phyloP scores from a whole-genome alignment of 371 early-diverging fungal genomes.

The Coelomomyces lativittatus region DNA sequence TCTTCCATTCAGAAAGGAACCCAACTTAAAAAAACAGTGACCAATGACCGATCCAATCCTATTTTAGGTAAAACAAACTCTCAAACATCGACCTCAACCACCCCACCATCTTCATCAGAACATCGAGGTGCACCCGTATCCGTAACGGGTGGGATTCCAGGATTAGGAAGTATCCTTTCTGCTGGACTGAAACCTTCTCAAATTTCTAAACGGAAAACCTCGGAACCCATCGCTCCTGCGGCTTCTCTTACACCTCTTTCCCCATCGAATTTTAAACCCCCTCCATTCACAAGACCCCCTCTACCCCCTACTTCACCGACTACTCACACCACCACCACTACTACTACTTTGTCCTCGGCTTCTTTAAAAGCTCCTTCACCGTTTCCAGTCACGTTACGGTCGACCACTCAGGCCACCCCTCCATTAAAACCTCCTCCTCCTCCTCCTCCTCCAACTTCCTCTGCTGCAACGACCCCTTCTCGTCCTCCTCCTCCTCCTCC shows the following conservation, averaged over 20 bases:
- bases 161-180: too few species aligned
- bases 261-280: too few species aligned
- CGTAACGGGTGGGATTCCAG: not conserved
- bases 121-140: not conserved
- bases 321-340: not conserved
- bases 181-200: too few species aligned
- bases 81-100: not conserved
- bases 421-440: not conserved
- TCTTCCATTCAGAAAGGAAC: conserved; percentile 22
- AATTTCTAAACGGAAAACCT: too few species aligned
- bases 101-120: not conserved
- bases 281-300: too few species aligned
- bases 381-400: not conserved
- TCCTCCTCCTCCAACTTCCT: not conserved
- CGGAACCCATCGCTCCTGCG: not conserved
- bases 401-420: not conserved
- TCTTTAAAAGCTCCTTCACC: not conserved
- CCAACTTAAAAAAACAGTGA: conserved; percentile 19
- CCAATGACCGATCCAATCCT: conserved; percentile 20
- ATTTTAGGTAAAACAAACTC: too few species aligned
- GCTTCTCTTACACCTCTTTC: too few species aligned
- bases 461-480: not conserved
- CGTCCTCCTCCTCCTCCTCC: not conserved
- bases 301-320: too few species aligned
- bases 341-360: not conserved